Evolutionary conservation across 2,329 filamentous ascomycete species (phyloP).

Genomic region (Hypoxylon sp.): DNA sequence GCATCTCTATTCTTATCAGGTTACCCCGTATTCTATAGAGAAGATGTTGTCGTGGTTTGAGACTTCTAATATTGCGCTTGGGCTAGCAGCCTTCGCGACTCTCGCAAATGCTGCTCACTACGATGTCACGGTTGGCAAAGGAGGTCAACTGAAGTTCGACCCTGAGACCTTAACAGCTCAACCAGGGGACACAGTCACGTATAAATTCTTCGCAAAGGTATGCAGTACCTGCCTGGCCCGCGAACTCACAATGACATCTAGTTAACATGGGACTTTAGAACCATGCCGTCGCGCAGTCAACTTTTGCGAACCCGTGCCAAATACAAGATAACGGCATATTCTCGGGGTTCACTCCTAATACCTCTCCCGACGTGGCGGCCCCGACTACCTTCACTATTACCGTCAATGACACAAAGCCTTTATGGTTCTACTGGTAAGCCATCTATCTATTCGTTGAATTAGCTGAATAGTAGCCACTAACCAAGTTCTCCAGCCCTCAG

Average conservation of each 20-base stretch:
- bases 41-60: conserved; percentile 45
- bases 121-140: conserved; percentile 58
- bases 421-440: conserved; percentile 63
- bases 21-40: conserved; percentile 21
- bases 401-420: conserved; percentile 62
- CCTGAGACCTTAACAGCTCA: conserved; percentile 56
- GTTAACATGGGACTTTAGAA: conserved; percentile 50
- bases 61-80: conserved; percentile 47
- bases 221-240: conserved; percentile 39
- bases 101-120: conserved; percentile 52
- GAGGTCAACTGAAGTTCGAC: conserved; percentile 56
- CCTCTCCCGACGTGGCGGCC: conserved; percentile 51
- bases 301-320: conserved; percentile 58
- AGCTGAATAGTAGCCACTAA: conserved; percentile 22
- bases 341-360: conserved; percentile 59
- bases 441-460: neutral
- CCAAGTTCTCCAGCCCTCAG: conserved; percentile 52
- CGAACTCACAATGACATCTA: neutral
- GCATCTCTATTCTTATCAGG: neutral
- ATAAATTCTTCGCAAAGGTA: conserved; percentile 59
- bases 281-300: conserved; percentile 60
- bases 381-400: conserved; percentile 61
- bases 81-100: conserved; percentile 48
- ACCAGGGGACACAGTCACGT: conserved; percentile 59
- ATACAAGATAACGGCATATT: conserved; percentile 58